Conservation (phyloP, 2,329 filamentous ascomycete species). For the Dothidotthia symphoricarpi region DNA sequence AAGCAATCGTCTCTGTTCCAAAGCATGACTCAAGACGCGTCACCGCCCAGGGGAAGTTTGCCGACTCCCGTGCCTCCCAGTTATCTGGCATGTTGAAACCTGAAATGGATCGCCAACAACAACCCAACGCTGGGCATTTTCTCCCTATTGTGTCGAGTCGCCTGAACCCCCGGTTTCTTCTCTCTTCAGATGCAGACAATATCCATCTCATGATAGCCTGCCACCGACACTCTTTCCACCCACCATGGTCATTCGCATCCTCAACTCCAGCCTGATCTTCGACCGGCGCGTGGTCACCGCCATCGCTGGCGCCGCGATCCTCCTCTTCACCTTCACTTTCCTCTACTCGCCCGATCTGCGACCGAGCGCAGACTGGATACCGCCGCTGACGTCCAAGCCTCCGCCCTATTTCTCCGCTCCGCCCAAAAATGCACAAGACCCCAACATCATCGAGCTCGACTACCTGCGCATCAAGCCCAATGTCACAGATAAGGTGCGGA, state of each 20-base stretch:
- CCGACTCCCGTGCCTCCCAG: background rate
- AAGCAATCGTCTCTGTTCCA: too few species aligned
- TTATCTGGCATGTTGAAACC: too few species aligned
- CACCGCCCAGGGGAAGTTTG: background rate
- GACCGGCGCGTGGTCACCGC: constrained; percentile 26
- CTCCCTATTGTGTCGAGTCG: too few species aligned
- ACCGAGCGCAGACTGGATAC: constrained; percentile 28
- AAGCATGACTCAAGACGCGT: background rate
- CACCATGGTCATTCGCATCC: constrained; percentile 21
- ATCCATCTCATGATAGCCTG: too few species aligned
- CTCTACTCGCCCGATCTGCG: constrained; percentile 27
- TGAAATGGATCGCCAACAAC: too few species aligned
- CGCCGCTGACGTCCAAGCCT: constrained; percentile 22
- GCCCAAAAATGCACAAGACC: constrained; percentile 25
- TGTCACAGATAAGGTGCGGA: constrained; percentile 27
- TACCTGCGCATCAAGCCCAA: constrained; percentile 32
- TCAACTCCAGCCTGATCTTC: constrained; percentile 29
- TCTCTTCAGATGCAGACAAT: too few species aligned
- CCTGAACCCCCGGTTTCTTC: too few species aligned
- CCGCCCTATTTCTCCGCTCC: constrained; percentile 21
- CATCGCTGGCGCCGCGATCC: constrained; percentile 19
- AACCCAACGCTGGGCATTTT: too few species aligned
- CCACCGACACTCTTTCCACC: constrained; percentile 9
- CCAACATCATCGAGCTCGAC: constrained; percentile 32
- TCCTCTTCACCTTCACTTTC: constrained; percentile 27